phyloP scores from a whole-genome alignment of 768 basidiomycete genomes.

The Podaxis pistillaris region DNA sequence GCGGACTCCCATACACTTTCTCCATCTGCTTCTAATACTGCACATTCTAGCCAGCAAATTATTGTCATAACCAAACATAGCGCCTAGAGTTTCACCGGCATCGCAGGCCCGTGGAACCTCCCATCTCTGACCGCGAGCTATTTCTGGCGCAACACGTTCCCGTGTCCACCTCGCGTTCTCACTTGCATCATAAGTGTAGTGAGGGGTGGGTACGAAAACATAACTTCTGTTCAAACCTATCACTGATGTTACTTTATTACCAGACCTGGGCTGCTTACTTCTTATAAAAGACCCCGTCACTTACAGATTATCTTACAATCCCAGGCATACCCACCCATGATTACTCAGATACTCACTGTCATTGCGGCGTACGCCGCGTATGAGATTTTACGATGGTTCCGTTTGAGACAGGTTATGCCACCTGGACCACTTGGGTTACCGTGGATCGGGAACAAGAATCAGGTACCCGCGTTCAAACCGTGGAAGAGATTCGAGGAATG shows the following conservation, averaged over 20 bases:
- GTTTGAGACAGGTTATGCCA: constrained; percentile 36
- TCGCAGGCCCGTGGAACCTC: background rate
- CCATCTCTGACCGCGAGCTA: background rate
- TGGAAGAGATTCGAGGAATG: constrained; percentile 50
- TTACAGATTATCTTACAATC: background rate
- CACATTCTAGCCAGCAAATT: background rate
- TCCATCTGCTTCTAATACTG: background rate
- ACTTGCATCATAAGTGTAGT: background rate
- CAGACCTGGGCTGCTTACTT: background rate
- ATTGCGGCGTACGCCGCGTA: constrained; percentile 21
- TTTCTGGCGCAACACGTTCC: background rate
- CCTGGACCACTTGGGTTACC: constrained; percentile 46
- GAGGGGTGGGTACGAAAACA: background rate
- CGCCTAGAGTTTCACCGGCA: background rate
- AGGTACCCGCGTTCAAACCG: constrained; percentile 42
- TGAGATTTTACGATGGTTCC: constrained; percentile 27
- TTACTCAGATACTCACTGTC: background rate
- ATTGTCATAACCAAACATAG: background rate
- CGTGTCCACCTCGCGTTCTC: background rate
- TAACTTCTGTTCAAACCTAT: background rate
- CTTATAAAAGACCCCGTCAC: background rate
- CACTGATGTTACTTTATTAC: background rate
- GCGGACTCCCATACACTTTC: background rate
- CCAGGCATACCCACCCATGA: background rate
- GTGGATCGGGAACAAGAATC: constrained; percentile 43